These are phyloP conservation scores for Antitrichia curtipendula DNA, from an alignment of 225 moss, liverwort and hornwort species.

Conservation along the genomic window DNA sequence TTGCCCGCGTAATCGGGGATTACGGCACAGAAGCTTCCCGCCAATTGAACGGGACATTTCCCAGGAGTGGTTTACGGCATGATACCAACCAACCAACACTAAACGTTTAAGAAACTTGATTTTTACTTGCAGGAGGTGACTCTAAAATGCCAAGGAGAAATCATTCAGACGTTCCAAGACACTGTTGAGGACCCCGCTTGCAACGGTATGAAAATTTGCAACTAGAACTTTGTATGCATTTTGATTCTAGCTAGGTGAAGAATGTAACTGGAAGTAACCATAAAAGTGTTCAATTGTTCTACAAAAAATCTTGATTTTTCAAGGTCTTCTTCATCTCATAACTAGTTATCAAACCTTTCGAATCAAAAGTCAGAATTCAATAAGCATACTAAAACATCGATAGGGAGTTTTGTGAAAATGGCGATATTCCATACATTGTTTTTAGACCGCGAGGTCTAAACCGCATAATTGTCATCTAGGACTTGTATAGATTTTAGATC, in stretches of 20 bases:
- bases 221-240: neutral
- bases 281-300: neutral
- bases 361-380: no score
- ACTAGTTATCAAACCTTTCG: neutral
- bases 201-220: neutral
- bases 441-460: no score
- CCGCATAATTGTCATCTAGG: no score
- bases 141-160: conserved; percentile 41
- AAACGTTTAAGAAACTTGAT: neutral
- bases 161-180: conserved; percentile 38
- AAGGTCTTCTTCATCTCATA: neutral
- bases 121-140: conserved; percentile 21
- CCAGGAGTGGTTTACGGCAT: no score
- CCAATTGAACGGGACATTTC: no score
- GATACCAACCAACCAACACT: neutral
- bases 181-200: conserved; percentile 14
- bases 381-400: rapidly evolving
- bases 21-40: no score
- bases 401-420: no score
- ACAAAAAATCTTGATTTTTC: neutral
- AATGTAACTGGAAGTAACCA: neutral
- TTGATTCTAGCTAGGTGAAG: neutral
- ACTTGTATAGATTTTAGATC: no score
- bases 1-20: no score
- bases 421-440: no score